Percentiles rank a stretch among this genome's conserved stretches.
These are phyloP conservation scores for Magnusiomyces ingens DNA, from an alignment of 1,139 yeast genomes.

Conservation along the genomic window DNA sequence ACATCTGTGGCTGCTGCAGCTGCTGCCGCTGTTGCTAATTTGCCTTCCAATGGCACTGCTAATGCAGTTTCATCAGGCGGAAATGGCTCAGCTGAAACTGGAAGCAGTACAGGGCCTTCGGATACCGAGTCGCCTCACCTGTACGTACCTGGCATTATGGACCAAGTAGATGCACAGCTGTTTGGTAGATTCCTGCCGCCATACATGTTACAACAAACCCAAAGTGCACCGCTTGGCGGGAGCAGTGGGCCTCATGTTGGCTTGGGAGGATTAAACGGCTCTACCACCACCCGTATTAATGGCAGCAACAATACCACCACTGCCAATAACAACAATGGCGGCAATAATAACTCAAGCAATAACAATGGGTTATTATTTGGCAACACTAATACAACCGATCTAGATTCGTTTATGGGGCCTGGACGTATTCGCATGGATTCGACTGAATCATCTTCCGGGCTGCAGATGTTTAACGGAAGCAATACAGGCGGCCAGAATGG, in stretches of 20 bases:
- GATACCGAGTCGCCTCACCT: slow-evolving; percentile 12
- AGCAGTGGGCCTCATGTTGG: slow-evolving; percentile 7
- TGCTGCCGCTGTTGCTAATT: not conserved
- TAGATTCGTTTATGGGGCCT: too few species aligned
- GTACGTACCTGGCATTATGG: slow-evolving; percentile 76
- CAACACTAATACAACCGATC: not conserved
- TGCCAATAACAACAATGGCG: not conserved
- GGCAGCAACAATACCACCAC: too few species aligned
- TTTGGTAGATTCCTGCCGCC: slow-evolving; percentile 83
- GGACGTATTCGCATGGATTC: too few species aligned
- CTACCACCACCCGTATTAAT: too few species aligned
- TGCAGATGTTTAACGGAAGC: too few species aligned
- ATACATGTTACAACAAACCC: slow-evolving; percentile 46
- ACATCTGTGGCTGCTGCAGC: not conserved
- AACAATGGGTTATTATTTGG: not conserved
- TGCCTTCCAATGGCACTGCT: not conserved
- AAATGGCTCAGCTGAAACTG: not conserved
- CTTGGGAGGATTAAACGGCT: too few species aligned
- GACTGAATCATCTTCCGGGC: too few species aligned
- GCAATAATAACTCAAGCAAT: not conserved
- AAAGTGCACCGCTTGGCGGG: not conserved
- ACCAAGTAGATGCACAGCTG: slow-evolving; percentile 72
- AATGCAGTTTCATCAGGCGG: not conserved
- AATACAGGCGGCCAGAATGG: too few species aligned
- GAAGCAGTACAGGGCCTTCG: not conserved